Evolutionary conservation across 805 yeast species (phyloP), one percentile per base, ranked within the genome.

Genomic region (Candida dajiaensis): DNA sequence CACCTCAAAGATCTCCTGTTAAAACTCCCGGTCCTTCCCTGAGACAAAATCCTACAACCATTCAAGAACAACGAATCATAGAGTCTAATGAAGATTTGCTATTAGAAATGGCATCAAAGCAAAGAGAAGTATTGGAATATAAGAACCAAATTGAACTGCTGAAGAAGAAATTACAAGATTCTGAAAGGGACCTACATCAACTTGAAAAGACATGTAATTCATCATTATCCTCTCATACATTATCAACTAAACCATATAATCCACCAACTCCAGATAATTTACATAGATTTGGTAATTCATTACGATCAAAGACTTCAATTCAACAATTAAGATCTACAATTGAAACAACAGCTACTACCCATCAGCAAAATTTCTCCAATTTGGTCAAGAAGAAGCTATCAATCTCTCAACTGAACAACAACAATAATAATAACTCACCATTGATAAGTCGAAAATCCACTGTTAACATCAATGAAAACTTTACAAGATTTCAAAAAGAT

Each of bases 121-220:
- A 80, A 54, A 69, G 81, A 49, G 71, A 71, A 46, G 70, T 80
- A 9, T 50, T 70, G 16, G 83, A 78, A 42, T 57, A 77, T 47
- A 75, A 73, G 54, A 62, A 67, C n/a, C 68, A 68, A 29, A 57
- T 70, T 44, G 65, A 67, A 13, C 36, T 47, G 7, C 52, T 67
- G 28, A 64, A 67, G 49, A 56, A 59, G 23, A 69, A 69, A 51
- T 59, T 80, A n/a, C 56, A 64, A 15, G 61, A 59, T 33, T 59
- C 73, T 3, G 71, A 72, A 50, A 54, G 53, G 5, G 77, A 75
- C 26, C 49, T 76, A 20, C 55, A 54, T 15, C 52, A 53, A 5
- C 47, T 74, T 29, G 75, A 73, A 44, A 33, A 40, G 3, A 51
- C 52, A 42, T 70, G 71, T 48, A 60, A 56, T 42, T 36, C 39